Conservation (phyloP, 1,139 yeast genomes). For the Magnusiomyces suaveolens region DNA sequence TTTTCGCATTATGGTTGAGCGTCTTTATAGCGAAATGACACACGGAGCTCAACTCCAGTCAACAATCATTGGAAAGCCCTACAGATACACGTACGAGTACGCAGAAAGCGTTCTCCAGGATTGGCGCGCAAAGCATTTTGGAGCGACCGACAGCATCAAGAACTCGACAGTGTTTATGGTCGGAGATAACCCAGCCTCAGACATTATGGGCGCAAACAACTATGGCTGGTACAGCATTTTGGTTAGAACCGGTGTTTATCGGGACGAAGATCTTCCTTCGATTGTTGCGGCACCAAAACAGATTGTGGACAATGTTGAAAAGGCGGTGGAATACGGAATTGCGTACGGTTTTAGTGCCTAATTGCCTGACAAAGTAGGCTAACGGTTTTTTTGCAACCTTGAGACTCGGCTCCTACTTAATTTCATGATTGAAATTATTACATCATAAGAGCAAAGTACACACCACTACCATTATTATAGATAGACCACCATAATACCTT, state of each 20-base stretch:
- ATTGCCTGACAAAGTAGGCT: background rate
- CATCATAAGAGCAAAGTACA: too few relatives aligned
- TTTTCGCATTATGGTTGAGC: conserved; percentile 55
- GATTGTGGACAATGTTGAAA: conserved; percentile 32
- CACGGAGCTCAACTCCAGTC: conserved; percentile 42
- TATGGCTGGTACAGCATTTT: conserved; percentile 84
- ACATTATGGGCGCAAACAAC: conserved; percentile 77
- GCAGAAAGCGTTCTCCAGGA: conserved; percentile 65
- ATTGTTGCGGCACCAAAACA: conserved; percentile 29
- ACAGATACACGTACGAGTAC: conserved; percentile 66
- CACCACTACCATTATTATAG: too few relatives aligned
- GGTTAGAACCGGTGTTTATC: conserved; percentile 79
- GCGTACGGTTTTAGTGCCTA: background rate
- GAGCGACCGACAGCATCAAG: conserved; percentile 17
- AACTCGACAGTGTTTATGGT: conserved; percentile 63
- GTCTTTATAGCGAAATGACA: conserved; percentile 52
- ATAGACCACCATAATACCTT: too few relatives aligned
- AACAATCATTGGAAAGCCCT: conserved; percentile 78
- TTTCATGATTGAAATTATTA: too few relatives aligned
- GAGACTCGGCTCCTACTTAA: too few relatives aligned
- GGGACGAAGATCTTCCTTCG: conserved; percentile 50
- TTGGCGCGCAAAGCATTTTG: conserved; percentile 33
- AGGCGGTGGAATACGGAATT: conserved; percentile 30
- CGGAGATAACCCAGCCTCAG: conserved; percentile 93
- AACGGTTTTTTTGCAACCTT: too few relatives aligned